These are phyloP conservation scores for Aspergillus candidus DNA, from an alignment of 2,329 filamentous ascomycete species.

Conservation along the genomic window DNA sequence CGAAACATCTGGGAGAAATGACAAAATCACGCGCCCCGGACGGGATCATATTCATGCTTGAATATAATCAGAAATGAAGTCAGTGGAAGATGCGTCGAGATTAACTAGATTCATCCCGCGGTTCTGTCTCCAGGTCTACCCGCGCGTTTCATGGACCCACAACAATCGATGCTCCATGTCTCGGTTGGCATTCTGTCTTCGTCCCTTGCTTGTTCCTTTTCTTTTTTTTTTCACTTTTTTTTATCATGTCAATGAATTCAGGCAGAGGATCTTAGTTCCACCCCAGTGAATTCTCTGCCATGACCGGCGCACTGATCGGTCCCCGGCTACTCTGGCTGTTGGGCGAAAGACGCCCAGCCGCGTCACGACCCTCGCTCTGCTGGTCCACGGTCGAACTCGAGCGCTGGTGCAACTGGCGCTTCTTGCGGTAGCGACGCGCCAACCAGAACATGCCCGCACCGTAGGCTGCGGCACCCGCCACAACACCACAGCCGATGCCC, in stretches of 20 bases:
- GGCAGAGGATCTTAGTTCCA: constrained; percentile 67
- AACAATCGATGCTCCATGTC: no score
- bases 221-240: constrained; percentile 12
- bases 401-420: constrained; percentile 69
- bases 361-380: constrained; percentile 61
- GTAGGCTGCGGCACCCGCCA: constrained; percentile 76
- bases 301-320: constrained; percentile 82
- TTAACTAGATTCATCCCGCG: constrained; percentile 3
- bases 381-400: constrained; percentile 61
- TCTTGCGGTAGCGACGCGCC: constrained; percentile 83
- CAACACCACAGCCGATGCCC: constrained; percentile 68
- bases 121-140: no score
- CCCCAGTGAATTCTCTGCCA: constrained; percentile 88
- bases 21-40: constrained; percentile 12
- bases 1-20: constrained; percentile 15
- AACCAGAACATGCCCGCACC: constrained; percentile 92
- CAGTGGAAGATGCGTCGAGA: constrained; percentile 11
- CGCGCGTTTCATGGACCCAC: no score
- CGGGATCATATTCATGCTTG: constrained; percentile 11
- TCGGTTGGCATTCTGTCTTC: no score
- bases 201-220: not conserved
- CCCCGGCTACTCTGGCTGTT: constrained; percentile 62
- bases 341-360: constrained; percentile 41
- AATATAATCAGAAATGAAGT: constrained; percentile 19
- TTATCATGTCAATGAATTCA: not conserved